Percentiles rank a stretch among this genome's conserved stretches.
Conservation (phyloP, 208 protist species). For the Acanthamoeba castellanii region DNA sequence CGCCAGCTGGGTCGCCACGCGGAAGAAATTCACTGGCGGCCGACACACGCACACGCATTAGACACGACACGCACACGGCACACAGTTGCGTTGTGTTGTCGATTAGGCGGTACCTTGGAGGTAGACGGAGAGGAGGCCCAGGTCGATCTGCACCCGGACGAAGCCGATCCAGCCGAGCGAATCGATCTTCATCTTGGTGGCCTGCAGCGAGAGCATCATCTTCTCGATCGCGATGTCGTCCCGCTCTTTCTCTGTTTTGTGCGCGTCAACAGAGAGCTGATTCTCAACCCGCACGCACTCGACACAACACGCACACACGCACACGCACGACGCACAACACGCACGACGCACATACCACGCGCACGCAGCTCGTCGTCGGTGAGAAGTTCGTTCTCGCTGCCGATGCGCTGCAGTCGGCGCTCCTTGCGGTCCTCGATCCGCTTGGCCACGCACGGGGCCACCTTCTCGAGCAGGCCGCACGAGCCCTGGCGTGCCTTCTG, state of each 20-base stretch:
- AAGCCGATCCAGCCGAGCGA: constrained; percentile 21
- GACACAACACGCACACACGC: background rate
- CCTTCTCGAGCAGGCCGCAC: constrained; percentile 5
- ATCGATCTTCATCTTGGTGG: constrained; percentile 49
- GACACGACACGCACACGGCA: background rate
- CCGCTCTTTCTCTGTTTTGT: background rate
- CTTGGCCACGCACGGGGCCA: constrained; percentile 32
- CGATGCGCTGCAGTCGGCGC: background rate
- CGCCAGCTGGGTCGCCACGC: background rate
- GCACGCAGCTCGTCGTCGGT: background rate
- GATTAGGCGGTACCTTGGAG: background rate
- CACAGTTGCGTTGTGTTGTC: background rate
- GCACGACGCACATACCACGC: background rate
- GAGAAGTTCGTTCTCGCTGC: background rate
- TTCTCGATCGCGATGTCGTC: constrained; percentile 37
- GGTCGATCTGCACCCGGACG: background rate
- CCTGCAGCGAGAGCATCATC: constrained; percentile 19
- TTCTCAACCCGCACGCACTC: background rate
- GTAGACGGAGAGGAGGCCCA: background rate
- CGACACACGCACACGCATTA: background rate
- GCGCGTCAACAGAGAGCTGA: background rate
- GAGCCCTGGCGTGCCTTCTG: constrained; percentile 10
- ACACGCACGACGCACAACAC: background rate
- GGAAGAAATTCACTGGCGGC: background rate
- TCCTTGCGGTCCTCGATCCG: constrained; percentile 31